Evolutionary conservation across 140 eudicot species (phyloP).

Genomic region (Ambrosia hybrid): DNA sequence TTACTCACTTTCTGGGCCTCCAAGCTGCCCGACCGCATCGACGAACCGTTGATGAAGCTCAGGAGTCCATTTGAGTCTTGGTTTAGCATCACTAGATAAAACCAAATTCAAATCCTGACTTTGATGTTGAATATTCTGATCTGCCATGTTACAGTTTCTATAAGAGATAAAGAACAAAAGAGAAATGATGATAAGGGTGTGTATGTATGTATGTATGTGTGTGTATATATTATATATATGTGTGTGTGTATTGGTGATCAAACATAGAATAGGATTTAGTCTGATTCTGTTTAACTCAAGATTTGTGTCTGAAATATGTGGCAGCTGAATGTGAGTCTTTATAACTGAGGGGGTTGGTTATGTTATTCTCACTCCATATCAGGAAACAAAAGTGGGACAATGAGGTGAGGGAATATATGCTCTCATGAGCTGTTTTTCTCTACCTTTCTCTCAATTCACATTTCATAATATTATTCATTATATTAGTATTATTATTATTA

Average conservation of each 20-base stretch:
- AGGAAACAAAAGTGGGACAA: constrained; percentile 92
- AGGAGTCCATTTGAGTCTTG: constrained; percentile 83
- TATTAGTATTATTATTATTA: too few relatives aligned
- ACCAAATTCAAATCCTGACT: constrained; percentile 61
- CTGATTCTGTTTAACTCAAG: constrained; percentile 29
- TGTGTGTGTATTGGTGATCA: constrained; percentile 26
- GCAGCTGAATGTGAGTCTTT: constrained; percentile 56
- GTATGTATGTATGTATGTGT: constrained; percentile 4
- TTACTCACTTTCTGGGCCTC: constrained; percentile 83
- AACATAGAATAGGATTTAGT: constrained; percentile 33
- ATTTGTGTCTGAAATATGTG: constrained; percentile 47
- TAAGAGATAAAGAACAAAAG: constrained; percentile 33
- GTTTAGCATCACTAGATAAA: constrained; percentile 84
- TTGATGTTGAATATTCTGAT: constrained; percentile 43
- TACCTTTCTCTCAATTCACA: constrained; percentile 53
- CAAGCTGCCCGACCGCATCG: constrained; percentile 66
- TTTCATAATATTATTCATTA: constrained; percentile 22
- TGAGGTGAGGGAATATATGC: constrained; percentile 92
- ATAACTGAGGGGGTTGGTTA: constrained; percentile 52
- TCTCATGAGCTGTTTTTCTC: constrained; percentile 64
- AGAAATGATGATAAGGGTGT: constrained; percentile 17
- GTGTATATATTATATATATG: constrained; percentile 1
- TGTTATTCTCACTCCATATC: constrained; percentile 83
- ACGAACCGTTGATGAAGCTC: constrained; percentile 72
- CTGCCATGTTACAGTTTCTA: constrained; percentile 49